phyloP scores from a whole-genome alignment of 2,329 filamentous ascomycete species.

The Geosmithia flava region DNA sequence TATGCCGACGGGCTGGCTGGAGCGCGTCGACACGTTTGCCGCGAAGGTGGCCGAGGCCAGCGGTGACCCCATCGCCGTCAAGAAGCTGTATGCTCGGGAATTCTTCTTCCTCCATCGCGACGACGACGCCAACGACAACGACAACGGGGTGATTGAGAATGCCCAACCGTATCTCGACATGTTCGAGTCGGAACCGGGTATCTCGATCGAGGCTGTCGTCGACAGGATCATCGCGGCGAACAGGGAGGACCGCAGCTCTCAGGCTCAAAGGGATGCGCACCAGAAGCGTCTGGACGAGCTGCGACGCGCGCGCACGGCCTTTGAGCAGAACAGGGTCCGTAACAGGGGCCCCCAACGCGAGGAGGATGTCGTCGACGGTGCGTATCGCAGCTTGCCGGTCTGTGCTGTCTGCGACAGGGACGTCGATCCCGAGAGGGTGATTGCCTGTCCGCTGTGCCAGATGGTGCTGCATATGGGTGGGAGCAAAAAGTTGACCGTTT shows the following conservation, averaged over 20 bases:
- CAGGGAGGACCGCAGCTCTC: slow-evolving; percentile 14
- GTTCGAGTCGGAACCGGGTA: slow-evolving; percentile 9
- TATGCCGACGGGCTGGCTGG: slow-evolving; percentile 16
- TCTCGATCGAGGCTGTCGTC: slow-evolving; percentile 18
- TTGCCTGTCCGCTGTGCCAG: slow-evolving; percentile 32
- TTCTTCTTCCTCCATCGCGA: slow-evolving; percentile 27
- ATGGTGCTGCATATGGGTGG: slow-evolving; percentile 24
- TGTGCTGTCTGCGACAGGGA: slow-evolving; percentile 25
- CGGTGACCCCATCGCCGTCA: slow-evolving; percentile 15
- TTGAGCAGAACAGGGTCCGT: slow-evolving; percentile 29
- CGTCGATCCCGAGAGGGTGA: slow-evolving; percentile 20
- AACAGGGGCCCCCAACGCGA: slow-evolving; percentile 19
- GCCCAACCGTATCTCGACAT: slow-evolving; percentile 27
- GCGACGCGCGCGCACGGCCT: slow-evolving; percentile 32
- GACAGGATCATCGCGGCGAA: slow-evolving; percentile 18
- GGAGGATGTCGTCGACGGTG: slow-evolving; percentile 13
- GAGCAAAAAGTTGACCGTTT: slow-evolving; percentile 22
- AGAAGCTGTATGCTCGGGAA: slow-evolving; percentile 24
- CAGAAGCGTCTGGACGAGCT: slow-evolving; percentile 30
- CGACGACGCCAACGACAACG: slow-evolving; percentile 8
- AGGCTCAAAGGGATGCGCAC: slow-evolving; percentile 24
- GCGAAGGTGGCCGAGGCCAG: slow-evolving; percentile 17
- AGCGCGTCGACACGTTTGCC: slow-evolving; percentile 18
- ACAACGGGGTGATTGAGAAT: slow-evolving; percentile 16
- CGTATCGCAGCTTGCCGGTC: slow-evolving; percentile 22